Evolutionary conservation across 1,284 basidiomycete species (phyloP), one percentile per base, ranked within the genome.

Genomic region (Gomphus bonarii): DNA sequence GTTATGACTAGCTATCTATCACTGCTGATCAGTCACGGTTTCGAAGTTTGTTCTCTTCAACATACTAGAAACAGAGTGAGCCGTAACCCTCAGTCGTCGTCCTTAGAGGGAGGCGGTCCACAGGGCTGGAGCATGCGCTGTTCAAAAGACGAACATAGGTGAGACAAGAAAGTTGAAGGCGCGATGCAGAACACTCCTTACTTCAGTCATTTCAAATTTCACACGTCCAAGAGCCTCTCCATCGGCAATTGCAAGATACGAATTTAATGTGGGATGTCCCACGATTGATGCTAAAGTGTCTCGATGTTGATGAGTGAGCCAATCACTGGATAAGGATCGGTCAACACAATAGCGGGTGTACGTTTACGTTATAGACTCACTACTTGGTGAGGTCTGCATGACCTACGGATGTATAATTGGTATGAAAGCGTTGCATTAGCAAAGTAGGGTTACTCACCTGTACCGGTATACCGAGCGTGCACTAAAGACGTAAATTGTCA

Each of bases 101-200:
- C 91, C 72, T 95, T 95, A 49, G 82, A 81, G 2, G 95, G 95
- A 22, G 95, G 95, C 43, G 92, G 92, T 0, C 95, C 95, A 66
- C 93, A 98, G n/a, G 95, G 95, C 69, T 98, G 95, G 44, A 99
- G 76, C 95, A 98, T 97, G 61, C 88, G 83, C 94, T 97, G 65
- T 25, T 53, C 25, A 38, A 28, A 8, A 20, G 20, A n/a, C 25
- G 57, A 12, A 49, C 36, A 50, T 60, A 54, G 58, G 55, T 38
- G 43, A 42, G 30, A 51, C n/a, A n/a, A 43, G 52, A 43, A 36
- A 28, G 35, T 46, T 55, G 43, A 42, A 43, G 55, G 35, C 44
- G n/a, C 48, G 38, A 1, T 12, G 50, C 54, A n/a, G 38, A 18
- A 44, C 69, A 4, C 9, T 30, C 3, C 83, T 59, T 63, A 95